Base-by-base conservation (phyloP, 2,329 filamentous ascomycete species). In the Ascochyta lentis region DNA sequence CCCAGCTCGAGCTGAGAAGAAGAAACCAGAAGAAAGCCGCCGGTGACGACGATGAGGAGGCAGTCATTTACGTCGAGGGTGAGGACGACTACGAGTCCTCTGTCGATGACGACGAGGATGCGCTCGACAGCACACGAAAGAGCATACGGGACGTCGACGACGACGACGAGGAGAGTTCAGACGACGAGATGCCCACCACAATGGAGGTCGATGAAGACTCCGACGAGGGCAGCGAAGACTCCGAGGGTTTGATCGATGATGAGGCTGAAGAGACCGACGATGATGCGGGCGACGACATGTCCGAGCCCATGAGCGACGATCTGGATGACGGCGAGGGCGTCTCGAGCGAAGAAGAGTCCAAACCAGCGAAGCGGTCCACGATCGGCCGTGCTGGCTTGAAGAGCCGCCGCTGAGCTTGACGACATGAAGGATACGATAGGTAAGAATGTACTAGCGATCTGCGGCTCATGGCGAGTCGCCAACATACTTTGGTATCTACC, bases 1-100 rank as follows among this genome's bases (percentile, higher is more conserved):
- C 91, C 6, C 95, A 99, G 78, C 88, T 98, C 75, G 86, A 91
- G 67, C 79, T 96, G 66, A 84, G 95, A 45, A 86, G 86, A 67
- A 85, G 84, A 58, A 86, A 92, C 76, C 86, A 89, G 68, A 82
- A 78, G 44, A 79, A 80, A 42, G 78, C 81, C 35, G 80, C 81
- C 2, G 81, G 83, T n/a, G 83, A 83, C 10, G 81, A 85, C 3
- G 84, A 89, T 7, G 87, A 89, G 35, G 88, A 91, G 60, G 86
- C 83, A 19, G 83, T 96, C 4, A 89, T 96, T 48, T 96, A 95
- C 72, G 90, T 97, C 2, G 93, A 97, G 74, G 92, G 91, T 1
- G 84, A 92, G 67, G 87, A 89, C 27, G 84, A 87, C 29, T 75
- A 86, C 31, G 80, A 83, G 19, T 81, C 78, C 35, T 77, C 69